These are phyloP conservation scores for Barnettozyma wickerhamii DNA, from an alignment of 805 yeast genomes.

Conservation along the genomic window DNA sequence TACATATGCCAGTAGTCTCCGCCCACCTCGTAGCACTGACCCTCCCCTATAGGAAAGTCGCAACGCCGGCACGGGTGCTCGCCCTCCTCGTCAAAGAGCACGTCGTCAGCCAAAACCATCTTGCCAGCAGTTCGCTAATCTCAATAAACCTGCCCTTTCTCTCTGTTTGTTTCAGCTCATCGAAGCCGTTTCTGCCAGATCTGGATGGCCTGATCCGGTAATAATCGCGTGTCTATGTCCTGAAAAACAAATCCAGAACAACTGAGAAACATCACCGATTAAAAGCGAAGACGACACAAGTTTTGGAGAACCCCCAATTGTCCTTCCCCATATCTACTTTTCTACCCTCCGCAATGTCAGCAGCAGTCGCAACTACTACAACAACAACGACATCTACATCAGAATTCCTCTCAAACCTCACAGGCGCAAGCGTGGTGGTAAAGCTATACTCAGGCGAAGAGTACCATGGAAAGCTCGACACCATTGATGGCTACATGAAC, in stretches of 20 bases:
- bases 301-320: too few species aligned
- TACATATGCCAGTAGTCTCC: slow-evolving; percentile 94
- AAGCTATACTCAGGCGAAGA: slow-evolving; percentile 85
- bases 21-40: slow-evolving; percentile 93
- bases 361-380: slow-evolving; percentile 7
- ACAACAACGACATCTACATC: slow-evolving; percentile 30
- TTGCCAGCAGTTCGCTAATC: too few species aligned
- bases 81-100: slow-evolving; percentile 5
- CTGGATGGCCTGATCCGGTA: neutral
- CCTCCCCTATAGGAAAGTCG: slow-evolving; percentile 62
- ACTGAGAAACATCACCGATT: too few species aligned
- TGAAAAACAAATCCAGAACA: slow-evolving; percentile 8
- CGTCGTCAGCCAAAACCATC: too few species aligned
- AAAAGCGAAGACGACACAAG: too few species aligned
- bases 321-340: too few species aligned
- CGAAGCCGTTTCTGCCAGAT: too few species aligned
- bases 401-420: slow-evolving; percentile 72
- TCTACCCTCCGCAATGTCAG: too few species aligned
- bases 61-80: slow-evolving; percentile 31
- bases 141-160: too few species aligned
- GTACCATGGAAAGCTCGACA: slow-evolving; percentile 70
- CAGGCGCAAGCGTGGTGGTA: slow-evolving; percentile 76
- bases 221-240: neutral
- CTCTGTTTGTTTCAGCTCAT: too few species aligned
- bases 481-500: slow-evolving; percentile 97